phyloP scores from a whole-genome alignment of 495 filamentous ascomycete genomes.

The Polyplosphaeria fusca region DNA sequence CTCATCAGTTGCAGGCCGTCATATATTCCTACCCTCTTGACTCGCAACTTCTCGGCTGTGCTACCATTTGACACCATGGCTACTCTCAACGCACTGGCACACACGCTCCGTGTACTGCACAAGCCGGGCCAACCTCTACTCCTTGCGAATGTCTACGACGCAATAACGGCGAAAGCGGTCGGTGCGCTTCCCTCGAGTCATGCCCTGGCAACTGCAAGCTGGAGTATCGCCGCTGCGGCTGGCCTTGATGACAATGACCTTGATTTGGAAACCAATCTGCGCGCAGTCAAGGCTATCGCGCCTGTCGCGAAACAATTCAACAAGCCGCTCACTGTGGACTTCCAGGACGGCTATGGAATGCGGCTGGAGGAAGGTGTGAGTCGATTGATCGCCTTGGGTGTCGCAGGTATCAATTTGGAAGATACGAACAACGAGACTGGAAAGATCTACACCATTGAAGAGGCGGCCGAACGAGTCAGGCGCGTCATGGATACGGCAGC shows the following conservation, averaged over 20 bases:
- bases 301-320: slow-evolving; percentile 2
- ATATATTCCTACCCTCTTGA: too few species aligned
- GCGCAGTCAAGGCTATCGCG: slow-evolving; percentile 23
- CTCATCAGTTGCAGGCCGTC: too few species aligned
- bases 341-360: slow-evolving; percentile 29
- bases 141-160: slow-evolving; percentile 54
- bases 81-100: too few species aligned
- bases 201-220: slow-evolving; percentile 54
- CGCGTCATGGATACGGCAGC: slow-evolving; percentile 10
- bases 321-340: slow-evolving; percentile 29
- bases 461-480: slow-evolving; percentile 10
- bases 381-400: slow-evolving; percentile 4
- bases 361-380: slow-evolving; percentile 18
- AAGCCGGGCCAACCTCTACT: slow-evolving; percentile 47
- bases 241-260: slow-evolving; percentile 48
- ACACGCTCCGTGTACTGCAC: too few species aligned
- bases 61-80: too few species aligned
- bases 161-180: slow-evolving; percentile 44
- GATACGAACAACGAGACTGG: slow-evolving; percentile 21
- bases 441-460: slow-evolving; percentile 2
- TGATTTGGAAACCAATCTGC: slow-evolving; percentile 41
- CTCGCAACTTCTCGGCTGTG: too few species aligned
- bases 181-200: slow-evolving; percentile 43
- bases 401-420: slow-evolving; percentile 28
- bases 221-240: slow-evolving; percentile 46